phyloP scores from a whole-genome alignment of 2,329 filamentous ascomycete species.

The Colletotrichum somersetense region DNA sequence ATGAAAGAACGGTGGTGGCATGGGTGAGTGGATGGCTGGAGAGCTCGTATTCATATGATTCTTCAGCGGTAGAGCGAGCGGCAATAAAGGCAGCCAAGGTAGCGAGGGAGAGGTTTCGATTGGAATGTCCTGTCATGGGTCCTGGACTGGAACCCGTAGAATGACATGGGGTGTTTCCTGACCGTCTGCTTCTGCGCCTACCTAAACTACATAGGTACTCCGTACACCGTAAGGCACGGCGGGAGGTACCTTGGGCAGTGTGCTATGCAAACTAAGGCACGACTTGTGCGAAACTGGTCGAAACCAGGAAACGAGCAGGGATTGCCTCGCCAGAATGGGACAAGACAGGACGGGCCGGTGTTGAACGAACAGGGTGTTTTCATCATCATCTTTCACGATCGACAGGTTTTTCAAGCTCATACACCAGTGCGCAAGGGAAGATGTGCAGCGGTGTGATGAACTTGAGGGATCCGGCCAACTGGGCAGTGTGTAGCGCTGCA shows the following conservation, averaged over 20 bases:
- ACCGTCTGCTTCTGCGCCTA: neutral
- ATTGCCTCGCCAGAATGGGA: slow-evolving; percentile 22
- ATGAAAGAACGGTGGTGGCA: neutral
- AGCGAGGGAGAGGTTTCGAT: slow-evolving; percentile 3
- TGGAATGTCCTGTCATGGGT: slow-evolving; percentile 38
- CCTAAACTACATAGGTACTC: neutral
- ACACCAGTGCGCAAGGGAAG: slow-evolving; percentile 1
- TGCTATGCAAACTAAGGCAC: neutral
- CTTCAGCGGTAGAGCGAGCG: slow-evolving; percentile 25
- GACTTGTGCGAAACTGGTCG: slow-evolving; percentile 39
- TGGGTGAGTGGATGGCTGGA: slow-evolving; percentile 3
- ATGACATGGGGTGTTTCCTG: slow-evolving; percentile 27
- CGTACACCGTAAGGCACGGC: no score
- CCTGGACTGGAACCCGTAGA: slow-evolving; percentile 29
- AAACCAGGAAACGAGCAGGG: slow-evolving; percentile 36
- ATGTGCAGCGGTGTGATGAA: neutral
- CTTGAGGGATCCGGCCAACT: neutral
- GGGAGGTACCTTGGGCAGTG: neutral
- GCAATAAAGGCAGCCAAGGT: slow-evolving; percentile 15
- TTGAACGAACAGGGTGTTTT: neutral
- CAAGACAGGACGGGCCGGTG: neutral
- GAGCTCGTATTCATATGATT: slow-evolving; percentile 42
- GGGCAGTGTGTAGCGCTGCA: no score
- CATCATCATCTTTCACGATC: neutral
- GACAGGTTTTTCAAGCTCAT: neutral